These are phyloP conservation scores for Globisporangium orthogonon DNA, from an alignment of 352 stramenopile genomes.

Conservation along the genomic window DNA sequence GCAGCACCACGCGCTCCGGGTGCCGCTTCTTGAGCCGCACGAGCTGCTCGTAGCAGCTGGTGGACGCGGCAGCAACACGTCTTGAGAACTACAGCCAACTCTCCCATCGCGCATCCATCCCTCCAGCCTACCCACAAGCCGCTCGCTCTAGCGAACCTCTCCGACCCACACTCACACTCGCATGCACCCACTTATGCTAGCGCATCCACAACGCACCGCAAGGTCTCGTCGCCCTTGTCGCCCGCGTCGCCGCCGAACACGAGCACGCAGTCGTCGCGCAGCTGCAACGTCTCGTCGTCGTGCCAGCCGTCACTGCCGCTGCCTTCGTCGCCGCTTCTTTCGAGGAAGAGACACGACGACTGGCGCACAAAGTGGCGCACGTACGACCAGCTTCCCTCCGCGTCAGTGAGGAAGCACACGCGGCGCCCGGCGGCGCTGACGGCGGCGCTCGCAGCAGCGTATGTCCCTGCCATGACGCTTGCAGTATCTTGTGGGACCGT, in stretches of 20 bases:
- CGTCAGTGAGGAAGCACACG: constrained; percentile 70
- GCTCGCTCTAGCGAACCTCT: too few species aligned
- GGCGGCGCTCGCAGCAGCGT: not conserved
- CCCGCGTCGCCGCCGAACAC: constrained; percentile 89
- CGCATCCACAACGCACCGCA: constrained; percentile 36
- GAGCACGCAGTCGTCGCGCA: constrained; percentile 69
- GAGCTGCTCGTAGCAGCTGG: constrained; percentile 74
- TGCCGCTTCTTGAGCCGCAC: constrained; percentile 84
- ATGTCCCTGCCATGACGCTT: too few species aligned
- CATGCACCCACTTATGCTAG: not conserved
- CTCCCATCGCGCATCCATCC: too few species aligned
- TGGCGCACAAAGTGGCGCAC: constrained; percentile 56
- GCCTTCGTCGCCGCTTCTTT: not conserved
- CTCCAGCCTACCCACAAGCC: too few species aligned
- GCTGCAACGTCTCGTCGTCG: constrained; percentile 26
- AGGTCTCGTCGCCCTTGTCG: constrained; percentile 88
- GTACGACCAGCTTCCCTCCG: constrained; percentile 80
- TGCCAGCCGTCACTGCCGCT: constrained; percentile 3
- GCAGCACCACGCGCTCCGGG: constrained; percentile 84
- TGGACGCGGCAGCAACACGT: not conserved
- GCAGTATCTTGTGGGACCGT: too few species aligned
- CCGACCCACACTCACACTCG: not conserved
- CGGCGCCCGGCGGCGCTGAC: constrained; percentile 18
- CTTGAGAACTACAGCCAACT: too few species aligned
- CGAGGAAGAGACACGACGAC: constrained; percentile 52